Evolutionary conservation across 345 rosid species (phyloP).

Genomic region (Salix exigua): DNA sequence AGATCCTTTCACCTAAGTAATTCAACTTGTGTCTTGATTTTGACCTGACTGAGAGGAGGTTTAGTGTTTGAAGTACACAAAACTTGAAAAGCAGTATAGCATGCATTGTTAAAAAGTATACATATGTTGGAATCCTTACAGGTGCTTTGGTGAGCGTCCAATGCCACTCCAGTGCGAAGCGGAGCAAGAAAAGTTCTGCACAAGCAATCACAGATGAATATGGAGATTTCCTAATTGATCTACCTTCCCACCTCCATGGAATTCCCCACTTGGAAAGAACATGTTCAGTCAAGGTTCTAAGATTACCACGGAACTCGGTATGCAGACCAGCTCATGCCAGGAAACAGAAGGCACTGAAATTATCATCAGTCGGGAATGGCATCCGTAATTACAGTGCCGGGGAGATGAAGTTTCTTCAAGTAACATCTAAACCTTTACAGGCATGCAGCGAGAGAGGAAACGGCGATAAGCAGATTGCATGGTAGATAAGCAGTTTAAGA

Average conservation of each 20-base stretch:
- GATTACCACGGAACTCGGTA: constrained; percentile 22
- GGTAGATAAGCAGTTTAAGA: background rate
- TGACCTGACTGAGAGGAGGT: background rate
- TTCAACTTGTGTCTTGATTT: background rate
- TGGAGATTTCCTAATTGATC: constrained; percentile 50
- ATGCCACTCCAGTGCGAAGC: constrained; percentile 21
- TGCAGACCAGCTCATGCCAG: constrained; percentile 31
- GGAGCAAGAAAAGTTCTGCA: constrained; percentile 12
- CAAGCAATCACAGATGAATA: constrained; percentile 37
- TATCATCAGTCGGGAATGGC: constrained; percentile 38
- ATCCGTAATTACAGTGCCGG: constrained; percentile 42
- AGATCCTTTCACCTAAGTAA: background rate
- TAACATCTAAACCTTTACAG: constrained; percentile 27
- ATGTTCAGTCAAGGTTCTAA: constrained; percentile 31
- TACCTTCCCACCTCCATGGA: constrained; percentile 53
- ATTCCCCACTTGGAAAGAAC: constrained; percentile 33
- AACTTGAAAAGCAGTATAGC: background rate
- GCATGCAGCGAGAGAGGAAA: constrained; percentile 23
- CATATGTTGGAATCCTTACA: constrained; percentile 7
- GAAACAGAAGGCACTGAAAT: constrained; percentile 24
- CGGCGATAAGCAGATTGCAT: constrained; percentile 12
- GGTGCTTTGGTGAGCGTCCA: constrained; percentile 42
- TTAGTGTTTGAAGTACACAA: background rate
- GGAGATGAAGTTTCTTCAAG: constrained; percentile 29
- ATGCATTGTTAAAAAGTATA: background rate